These are phyloP conservation scores for Emmonsiellopsis sp. DNA, from an alignment of 2,329 filamentous ascomycete genomes.

Conservation along the genomic window DNA sequence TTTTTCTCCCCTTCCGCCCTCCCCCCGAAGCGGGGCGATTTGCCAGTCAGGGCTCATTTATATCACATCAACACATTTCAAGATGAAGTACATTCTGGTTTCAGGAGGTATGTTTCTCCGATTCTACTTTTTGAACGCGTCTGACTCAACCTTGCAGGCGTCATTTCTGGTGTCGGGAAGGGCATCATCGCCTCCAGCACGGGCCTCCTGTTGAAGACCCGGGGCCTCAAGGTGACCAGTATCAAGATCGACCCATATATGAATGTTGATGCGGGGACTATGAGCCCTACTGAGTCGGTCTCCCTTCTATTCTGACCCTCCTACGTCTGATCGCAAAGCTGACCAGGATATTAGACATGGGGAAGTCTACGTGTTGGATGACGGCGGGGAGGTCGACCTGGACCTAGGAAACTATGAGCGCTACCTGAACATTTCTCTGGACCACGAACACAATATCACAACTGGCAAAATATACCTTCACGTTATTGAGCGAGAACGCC, in stretches of 20 bases:
- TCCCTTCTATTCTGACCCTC: conserved; percentile 2
- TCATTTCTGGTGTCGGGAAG: conserved; percentile 46
- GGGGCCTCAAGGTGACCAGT: conserved; percentile 63
- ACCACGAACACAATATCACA: conserved; percentile 87
- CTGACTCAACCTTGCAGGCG: conserved; percentile 22
- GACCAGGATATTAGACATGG: conserved; percentile 53
- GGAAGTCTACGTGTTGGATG: conserved; percentile 79
- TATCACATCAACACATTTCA: conserved; percentile 18
- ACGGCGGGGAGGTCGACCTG: conserved; percentile 69
- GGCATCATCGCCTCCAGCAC: conserved; percentile 67
- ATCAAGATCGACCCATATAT: conserved; percentile 68
- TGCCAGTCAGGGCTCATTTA: background rate
- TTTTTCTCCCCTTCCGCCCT: background rate
- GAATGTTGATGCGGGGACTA: conserved; percentile 66
- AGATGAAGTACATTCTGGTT: conserved; percentile 75
- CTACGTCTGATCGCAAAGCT: background rate
- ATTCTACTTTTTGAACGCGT: background rate
- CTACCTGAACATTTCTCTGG: conserved; percentile 75
- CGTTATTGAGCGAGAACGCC: conserved; percentile 67
- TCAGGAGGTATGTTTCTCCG: conserved; percentile 55
- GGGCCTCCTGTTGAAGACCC: conserved; percentile 68
- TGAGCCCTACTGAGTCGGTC: conserved; percentile 55
- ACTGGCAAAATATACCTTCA: conserved; percentile 92
- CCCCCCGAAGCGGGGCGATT: background rate
- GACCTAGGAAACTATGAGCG: conserved; percentile 70